Conservation (phyloP, 768 basidiomycete species). For the Amanita polypyramis region DNA sequence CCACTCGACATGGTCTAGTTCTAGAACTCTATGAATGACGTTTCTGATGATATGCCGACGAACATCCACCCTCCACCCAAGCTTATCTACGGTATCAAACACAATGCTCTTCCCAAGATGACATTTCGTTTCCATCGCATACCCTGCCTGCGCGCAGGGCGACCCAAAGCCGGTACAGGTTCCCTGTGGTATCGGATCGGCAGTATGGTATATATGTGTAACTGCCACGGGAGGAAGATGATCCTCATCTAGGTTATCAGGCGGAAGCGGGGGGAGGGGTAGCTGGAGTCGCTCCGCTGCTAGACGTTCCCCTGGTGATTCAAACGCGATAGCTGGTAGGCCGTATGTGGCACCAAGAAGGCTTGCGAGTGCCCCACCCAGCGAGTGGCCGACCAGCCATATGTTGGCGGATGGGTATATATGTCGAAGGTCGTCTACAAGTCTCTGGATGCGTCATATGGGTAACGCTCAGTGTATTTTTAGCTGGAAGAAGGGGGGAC, state of each 20-base stretch:
- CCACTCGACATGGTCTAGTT: conserved; percentile 42
- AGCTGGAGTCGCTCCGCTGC: conserved; percentile 80
- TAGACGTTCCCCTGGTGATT: conserved; percentile 68
- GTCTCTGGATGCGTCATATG: conserved; percentile 36
- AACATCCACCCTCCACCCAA: conserved; percentile 77
- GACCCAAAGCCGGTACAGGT: conserved; percentile 68
- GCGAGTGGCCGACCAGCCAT: conserved; percentile 84
- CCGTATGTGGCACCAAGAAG: conserved; percentile 91
- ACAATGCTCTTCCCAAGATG: conserved; percentile 83
- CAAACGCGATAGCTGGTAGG: conserved; percentile 82
- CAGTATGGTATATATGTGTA: conserved; percentile 84
- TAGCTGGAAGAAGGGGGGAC: conserved; percentile 16
- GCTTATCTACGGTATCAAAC: conserved; percentile 78
- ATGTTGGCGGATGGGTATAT: conserved; percentile 79
- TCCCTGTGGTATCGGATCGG: conserved; percentile 88
- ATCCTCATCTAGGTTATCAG: conserved; percentile 27
- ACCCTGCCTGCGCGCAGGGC: conserved; percentile 74
- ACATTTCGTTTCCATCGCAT: conserved; percentile 79
- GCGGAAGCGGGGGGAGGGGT: conserved; percentile 53
- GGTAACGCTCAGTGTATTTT: conserved; percentile 2
- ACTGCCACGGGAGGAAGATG: conserved; percentile 29
- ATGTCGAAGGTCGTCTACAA: conserved; percentile 78
- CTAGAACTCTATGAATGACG: conserved; percentile 54
- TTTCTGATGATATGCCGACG: conserved; percentile 65
- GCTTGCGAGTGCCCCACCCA: conserved; percentile 85